phyloP scores from a whole-genome alignment of 208 protist genomes.

The Acanthamoeba rhysodes region DNA sequence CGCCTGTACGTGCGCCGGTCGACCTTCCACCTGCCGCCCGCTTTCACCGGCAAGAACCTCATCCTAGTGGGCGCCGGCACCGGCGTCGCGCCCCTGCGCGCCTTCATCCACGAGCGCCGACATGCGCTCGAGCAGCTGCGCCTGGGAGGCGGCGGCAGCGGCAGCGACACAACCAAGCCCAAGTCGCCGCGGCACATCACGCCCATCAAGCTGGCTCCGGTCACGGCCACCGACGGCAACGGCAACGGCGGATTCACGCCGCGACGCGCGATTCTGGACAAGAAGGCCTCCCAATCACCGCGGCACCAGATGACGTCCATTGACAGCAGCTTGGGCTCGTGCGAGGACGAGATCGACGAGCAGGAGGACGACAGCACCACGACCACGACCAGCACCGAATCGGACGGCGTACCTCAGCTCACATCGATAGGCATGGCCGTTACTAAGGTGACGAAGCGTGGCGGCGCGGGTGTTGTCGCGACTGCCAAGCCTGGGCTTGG shows the following conservation, averaged over 20 bases:
- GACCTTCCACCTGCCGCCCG: neutral
- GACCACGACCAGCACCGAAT: too few relatives aligned
- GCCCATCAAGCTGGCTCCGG: too few relatives aligned
- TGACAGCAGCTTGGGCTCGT: neutral
- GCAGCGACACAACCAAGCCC: too few relatives aligned
- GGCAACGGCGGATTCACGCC: neutral
- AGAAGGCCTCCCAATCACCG: neutral
- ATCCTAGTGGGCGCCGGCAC: conserved; percentile 40
- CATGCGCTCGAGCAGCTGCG: neutral
- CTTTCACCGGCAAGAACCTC: neutral
- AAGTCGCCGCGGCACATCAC: too few relatives aligned
- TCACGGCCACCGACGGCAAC: too few relatives aligned
- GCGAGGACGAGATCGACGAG: neutral
- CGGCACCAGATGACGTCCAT: neutral
- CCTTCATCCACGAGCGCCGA: conserved; percentile 23
- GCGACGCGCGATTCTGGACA: neutral
- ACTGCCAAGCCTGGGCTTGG: too few relatives aligned
- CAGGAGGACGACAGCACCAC: too few relatives aligned
- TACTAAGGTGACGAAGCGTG: too few relatives aligned
- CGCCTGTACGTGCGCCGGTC: conserved; percentile 14
- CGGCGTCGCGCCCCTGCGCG: conserved; percentile 1
- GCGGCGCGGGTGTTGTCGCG: too few relatives aligned
- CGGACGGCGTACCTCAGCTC: too few relatives aligned
- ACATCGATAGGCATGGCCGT: too few relatives aligned
- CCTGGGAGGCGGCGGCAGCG: too few relatives aligned